phyloP scores from a whole-genome alignment of 108 stramenopile species.

The Nitzschia sp. region DNA sequence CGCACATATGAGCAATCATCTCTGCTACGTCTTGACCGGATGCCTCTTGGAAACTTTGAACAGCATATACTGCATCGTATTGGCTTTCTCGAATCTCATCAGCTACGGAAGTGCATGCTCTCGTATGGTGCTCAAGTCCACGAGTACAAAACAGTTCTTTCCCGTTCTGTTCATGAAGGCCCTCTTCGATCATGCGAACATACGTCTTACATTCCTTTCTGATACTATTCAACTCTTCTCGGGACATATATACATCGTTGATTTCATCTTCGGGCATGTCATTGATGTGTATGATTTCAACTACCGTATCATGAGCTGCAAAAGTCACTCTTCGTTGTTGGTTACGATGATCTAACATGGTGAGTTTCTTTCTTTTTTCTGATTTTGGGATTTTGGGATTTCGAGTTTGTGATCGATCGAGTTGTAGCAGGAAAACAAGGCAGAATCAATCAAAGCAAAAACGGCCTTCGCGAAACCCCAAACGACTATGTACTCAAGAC shows the following conservation, averaged over 20 bases:
- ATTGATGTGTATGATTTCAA: constrained; percentile 9
- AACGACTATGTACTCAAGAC: neutral
- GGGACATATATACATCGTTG: neutral
- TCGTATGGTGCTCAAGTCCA: neutral
- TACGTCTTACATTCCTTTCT: neutral
- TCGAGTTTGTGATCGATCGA: too few relatives aligned
- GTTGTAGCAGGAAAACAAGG: too few relatives aligned
- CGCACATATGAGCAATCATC: neutral
- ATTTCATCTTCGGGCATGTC: constrained; percentile 5
- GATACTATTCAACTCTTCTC: neutral
- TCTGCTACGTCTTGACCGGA: neutral
- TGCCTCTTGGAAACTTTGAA: neutral
- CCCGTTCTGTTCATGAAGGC: neutral
- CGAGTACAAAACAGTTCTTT: neutral
- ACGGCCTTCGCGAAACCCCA: too few relatives aligned
- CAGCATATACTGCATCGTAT: neutral
- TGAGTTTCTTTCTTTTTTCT: too few relatives aligned
- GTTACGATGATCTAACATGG: too few relatives aligned
- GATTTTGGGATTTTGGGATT: neutral
- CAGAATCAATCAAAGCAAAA: too few relatives aligned
- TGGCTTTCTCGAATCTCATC: neutral
- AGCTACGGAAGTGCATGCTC: neutral
- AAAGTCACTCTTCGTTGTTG: neutral
- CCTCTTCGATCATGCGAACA: constrained; percentile 3
- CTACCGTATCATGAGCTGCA: neutral